Base-by-base conservation (phyloP, 306 rosid species). In the Cicer pinnatifidum region DNA sequence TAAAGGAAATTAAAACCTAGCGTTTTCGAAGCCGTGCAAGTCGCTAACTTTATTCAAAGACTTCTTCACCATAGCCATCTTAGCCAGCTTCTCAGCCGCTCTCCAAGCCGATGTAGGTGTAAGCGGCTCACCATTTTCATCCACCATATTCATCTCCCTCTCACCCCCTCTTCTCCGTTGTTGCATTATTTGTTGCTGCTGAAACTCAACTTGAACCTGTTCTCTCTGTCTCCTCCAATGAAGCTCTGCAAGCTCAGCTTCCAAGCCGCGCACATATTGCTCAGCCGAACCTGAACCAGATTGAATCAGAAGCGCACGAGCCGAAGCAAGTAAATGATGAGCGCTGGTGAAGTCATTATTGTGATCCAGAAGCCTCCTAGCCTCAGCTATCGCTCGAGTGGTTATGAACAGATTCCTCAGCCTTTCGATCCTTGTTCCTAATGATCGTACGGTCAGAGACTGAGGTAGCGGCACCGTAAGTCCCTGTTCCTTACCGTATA, bases 21-120 rank as follows among this genome's bases (percentile, higher is more conserved):
- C 97, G 58, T 91, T 91, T 72, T 91, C 97, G 52, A 91, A 91
- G 82, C 97, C 97, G 83, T 91, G 97, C 81, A 91, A 85, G 72
- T 91, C 96, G 78, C 89, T 83, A 47, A 88, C 91, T 79, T 88
- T 82, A 44, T 86, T 91, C 86, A 87, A 43, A 11, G 97, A 89
- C 78, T 91, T 91, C 84, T 88, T 92, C 72, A 85, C 82, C 51
- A 85, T 81, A 0, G 97, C 97, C 73, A 89, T 73, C 72, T 88
- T 86, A 81, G 96, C 96, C 85, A 89, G 82, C 89, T 85, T 88
- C 88, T 92, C 96, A 13, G 93, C 96, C 23, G 93, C 92, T 71
- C 91, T 80, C 97, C 96, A 86, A 56, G 97, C 96, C 65, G 97
- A 92, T 0, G 89, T 84, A 0, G 97, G 97, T 11, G 97, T 89